These are phyloP conservation scores for Fusarium nanum DNA, from an alignment of 2,329 filamentous ascomycete genomes.

Conservation along the genomic window DNA sequence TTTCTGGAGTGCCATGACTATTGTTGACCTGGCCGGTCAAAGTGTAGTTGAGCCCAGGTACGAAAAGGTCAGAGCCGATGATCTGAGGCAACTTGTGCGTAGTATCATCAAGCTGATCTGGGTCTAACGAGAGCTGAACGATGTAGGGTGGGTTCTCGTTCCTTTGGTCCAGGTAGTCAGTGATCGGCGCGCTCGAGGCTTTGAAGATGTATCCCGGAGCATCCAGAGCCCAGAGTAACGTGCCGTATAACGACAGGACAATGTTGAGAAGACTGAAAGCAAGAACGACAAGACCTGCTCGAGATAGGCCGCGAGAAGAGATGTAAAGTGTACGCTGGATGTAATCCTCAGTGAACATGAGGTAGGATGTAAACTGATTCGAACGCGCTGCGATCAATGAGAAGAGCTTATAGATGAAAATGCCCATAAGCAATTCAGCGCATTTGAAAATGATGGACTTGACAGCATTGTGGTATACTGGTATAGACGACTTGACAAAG, in stretches of 20 bases:
- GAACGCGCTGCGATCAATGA: conserved; percentile 30
- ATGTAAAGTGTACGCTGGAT: conserved; percentile 24
- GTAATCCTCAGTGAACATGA: conserved; percentile 39
- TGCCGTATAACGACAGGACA: conserved; percentile 23
- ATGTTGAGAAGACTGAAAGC: conserved; percentile 25
- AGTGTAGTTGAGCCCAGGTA: conserved; percentile 28
- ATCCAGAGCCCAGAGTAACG: conserved; percentile 33
- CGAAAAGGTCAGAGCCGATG: conserved; percentile 15
- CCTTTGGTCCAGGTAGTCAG: conserved; percentile 9
- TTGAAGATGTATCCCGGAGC: conserved; percentile 31
- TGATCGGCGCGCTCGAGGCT: neutral
- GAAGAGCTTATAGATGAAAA: conserved; percentile 35
- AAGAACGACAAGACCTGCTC: conserved; percentile 21
- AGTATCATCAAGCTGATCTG: neutral
- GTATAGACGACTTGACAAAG: conserved; percentile 31
- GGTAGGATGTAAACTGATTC: conserved; percentile 35
- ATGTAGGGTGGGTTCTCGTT: conserved; percentile 26
- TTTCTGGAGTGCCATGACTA: neutral
- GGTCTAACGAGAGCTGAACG: conserved; percentile 12
- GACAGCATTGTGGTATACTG: conserved; percentile 36
- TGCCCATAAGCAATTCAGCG: conserved; percentile 31
- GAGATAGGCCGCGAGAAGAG: conserved; percentile 22
- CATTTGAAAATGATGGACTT: conserved; percentile 35
- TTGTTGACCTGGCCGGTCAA: conserved; percentile 25
- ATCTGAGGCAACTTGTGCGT: conserved; percentile 5